Evolutionary conservation across 495 filamentous ascomycete genomes (phyloP), one percentile per base, ranked within the genome.

Genomic region (Darksidea phi): DNA sequence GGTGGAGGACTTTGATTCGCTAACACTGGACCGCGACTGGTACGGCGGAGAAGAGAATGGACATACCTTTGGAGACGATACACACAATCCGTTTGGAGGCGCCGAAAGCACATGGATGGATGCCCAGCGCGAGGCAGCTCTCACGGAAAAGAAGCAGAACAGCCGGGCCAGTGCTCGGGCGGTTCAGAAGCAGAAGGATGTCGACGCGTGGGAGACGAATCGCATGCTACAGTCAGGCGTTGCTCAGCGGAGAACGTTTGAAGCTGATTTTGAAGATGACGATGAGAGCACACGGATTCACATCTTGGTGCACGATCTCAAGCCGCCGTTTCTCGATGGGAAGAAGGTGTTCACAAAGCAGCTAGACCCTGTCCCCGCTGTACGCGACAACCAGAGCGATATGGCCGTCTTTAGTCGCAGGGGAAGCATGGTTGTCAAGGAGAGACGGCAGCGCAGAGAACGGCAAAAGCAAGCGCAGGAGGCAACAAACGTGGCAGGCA

Each of bases 371-470:
- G 88, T 99, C 4, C 90, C 92, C 4, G 95, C 95, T 8, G 87
- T 99, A 12, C 81, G 87, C 13, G 95, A 99, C 71, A 87, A 90
- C 13, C 94, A 97, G 73, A 97, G 95, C 72, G 95, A 99, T 68
- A 96, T 99, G 95, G 95, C 95, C 8, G 90, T 99, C 13, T 99
- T 97, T 66, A 93, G 89, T 77, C 84, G 93, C 20, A 97, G 96
- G 74, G 95, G 95, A 1, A 97, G 94, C 70, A 88, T 83, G 66
- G 89, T 97, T 6, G 95, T 99, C 10, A 87, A 87, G 68, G 94
- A 99, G 60, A 86, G 86, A 66, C 78, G 95, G 58, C 89, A 93
- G 74, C 93, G 96, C 72, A 87, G 90, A 53, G 95, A 99, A 71
- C 84, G 95, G 34, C 90, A 96, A 61, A 93, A 91, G 65, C 92